Conservation (phyloP, 2,329 filamentous ascomycete species). For the Zasmidium cellare region DNA sequence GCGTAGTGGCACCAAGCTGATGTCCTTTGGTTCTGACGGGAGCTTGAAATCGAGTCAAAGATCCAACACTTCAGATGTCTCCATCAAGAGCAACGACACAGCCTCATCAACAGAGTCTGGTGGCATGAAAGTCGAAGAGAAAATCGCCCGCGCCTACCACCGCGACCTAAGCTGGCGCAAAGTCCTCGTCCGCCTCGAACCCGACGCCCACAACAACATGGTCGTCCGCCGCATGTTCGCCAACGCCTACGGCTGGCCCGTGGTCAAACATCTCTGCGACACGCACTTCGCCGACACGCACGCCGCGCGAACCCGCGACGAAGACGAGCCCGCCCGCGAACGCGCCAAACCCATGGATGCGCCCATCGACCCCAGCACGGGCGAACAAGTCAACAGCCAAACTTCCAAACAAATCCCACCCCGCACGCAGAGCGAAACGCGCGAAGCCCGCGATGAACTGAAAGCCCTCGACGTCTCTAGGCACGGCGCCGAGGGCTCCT, state of each 20-base stretch:
- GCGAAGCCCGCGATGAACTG: conserved; percentile 46
- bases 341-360: conserved; percentile 60
- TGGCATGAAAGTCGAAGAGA: conserved; percentile 90
- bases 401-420: conserved; percentile 38
- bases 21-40: conserved; percentile 39
- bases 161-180: conserved; percentile 91
- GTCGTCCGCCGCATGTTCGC: conserved; percentile 94
- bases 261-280: conserved; percentile 90
- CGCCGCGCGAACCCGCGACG: conserved; percentile 64
- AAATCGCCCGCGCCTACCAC: conserved; percentile 95
- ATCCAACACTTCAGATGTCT: conserved; percentile 2
- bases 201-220: conserved; percentile 98
- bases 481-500: conserved; percentile 26
- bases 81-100: conserved; percentile 17
- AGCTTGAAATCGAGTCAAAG: conserved; percentile 25
- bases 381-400: conserved; percentile 40
- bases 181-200: conserved; percentile 90
- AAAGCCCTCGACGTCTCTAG: conserved; percentile 39
- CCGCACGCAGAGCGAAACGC: conserved; percentile 49
- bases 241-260: conserved; percentile 97
- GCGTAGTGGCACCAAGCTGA: conserved; percentile 34
- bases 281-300: conserved; percentile 85
- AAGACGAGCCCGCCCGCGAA: conserved; percentile 66
- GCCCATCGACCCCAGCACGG: conserved; percentile 52
- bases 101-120: conserved; percentile 50